Conservation (phyloP, 129 eudicot species). For the Saposhnikovia divaricata region DNA sequence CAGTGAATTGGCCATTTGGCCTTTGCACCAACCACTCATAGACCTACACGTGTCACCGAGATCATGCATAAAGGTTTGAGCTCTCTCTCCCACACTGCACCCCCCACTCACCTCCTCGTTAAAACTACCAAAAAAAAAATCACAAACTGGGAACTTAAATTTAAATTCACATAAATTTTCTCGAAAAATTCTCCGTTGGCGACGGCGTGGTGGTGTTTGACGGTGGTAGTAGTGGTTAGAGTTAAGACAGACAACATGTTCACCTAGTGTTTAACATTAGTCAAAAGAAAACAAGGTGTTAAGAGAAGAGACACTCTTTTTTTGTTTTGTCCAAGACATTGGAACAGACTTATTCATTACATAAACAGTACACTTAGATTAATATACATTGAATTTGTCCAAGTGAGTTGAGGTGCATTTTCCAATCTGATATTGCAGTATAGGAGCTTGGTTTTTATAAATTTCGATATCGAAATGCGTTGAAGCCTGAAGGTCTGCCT, state of each 20-base stretch:
- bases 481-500: background rate
- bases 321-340: slow-evolving; percentile 7
- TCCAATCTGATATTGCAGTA: background rate
- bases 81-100: slow-evolving; percentile 5
- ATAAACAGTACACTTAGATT: background rate
- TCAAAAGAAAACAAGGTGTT: background rate
- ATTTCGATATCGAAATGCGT: background rate
- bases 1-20: background rate
- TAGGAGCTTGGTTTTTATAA: background rate
- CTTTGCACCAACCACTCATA: background rate
- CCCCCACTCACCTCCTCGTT: background rate
- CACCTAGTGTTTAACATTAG: slow-evolving; percentile 3
- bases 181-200: background rate
- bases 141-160: background rate
- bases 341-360: background rate
- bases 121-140: background rate
- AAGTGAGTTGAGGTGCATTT: background rate
- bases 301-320: background rate
- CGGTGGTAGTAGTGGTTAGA: background rate
- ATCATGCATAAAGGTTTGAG: slow-evolving; percentile 7
- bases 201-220: background rate
- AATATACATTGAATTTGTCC: background rate
- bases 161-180: background rate
- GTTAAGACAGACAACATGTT: background rate
- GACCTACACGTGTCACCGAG: background rate